Base-by-base conservation (phyloP, 768 basidiomycete genomes). In the Mycena rebaudengoi region DNA sequence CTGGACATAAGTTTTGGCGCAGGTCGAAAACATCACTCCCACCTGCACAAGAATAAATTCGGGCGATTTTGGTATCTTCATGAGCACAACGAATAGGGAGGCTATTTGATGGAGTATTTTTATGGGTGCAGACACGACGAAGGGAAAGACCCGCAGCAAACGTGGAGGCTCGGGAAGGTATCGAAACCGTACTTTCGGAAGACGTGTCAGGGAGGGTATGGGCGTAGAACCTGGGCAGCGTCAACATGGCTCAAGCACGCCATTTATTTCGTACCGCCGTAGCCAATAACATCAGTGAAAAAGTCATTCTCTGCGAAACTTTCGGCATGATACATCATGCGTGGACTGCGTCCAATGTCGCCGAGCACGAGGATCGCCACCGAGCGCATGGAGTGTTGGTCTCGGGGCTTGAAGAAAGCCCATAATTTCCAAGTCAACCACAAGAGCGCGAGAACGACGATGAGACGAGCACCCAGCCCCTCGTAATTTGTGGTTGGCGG, bases 251-350 rank as follows among this genome's bases (percentile, higher is more conserved):
- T 46, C 7, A 8, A 20, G 52, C 23, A 11, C 20, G 14, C 46
- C 18, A 37, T 55, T 41, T 26, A 35, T 28, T 39, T 29, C 85
- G 67, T 67, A 95, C 97, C 95, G 77, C 82, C 79, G 74, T 98
- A 98, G 16, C 95, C 97, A 57, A 99, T 86, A 18, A 99, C 72
- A 69, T 88, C 86, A 2, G 94, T 95, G 61, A 85, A 78, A 75
- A 94, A 98, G 6, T 84, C 87, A 54, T 88, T 84, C 59, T 89
- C 86, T 37, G 94, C 91, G 73, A 99, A 93, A 72, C 93, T 96
- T 74, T 97, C 88, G 0, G 97, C 91, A 70, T 99, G 98, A 75
- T 98, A 98, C 94, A 98, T 97, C 94, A 98, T 99, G 55, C 98
- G 84, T 12, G 98, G 98, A 73, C 93, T 95, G 60, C 98, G 86